Percentiles rank a stretch among this genome's conserved stretches.
Conservation (phyloP, 2,329 filamentous ascomycete species). For the Exophiala sp. region DNA sequence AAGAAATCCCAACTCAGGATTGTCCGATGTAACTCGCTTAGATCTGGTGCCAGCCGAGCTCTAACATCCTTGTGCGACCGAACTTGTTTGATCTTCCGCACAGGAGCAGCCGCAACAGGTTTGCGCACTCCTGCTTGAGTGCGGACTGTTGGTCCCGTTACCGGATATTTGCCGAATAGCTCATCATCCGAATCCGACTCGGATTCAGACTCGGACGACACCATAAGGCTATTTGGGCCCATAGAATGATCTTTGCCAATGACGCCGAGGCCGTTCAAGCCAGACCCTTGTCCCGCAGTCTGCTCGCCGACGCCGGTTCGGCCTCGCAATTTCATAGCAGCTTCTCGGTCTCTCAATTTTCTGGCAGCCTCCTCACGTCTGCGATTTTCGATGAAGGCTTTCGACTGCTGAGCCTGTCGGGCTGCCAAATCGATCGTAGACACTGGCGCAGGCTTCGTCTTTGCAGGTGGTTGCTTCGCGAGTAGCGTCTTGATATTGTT, state of each 20-base stretch:
- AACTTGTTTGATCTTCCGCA: slow-evolving; percentile 74
- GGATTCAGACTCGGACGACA: slow-evolving; percentile 62
- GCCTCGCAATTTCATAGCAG: slow-evolving; percentile 56
- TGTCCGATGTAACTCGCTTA: slow-evolving; percentile 74
- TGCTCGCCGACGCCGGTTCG: slow-evolving; percentile 53
- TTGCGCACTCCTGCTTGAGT: slow-evolving; percentile 42
- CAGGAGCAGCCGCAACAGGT: slow-evolving; percentile 52
- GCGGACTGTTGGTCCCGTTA: slow-evolving; percentile 39
- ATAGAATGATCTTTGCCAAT: slow-evolving; percentile 68
- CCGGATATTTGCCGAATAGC: slow-evolving; percentile 52
- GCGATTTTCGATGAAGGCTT: slow-evolving; percentile 65
- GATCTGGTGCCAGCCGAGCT: slow-evolving; percentile 81
- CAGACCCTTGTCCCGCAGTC: slow-evolving; percentile 72
- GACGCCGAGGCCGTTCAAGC: slow-evolving; percentile 64
- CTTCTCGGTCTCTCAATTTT: slow-evolving; percentile 64
- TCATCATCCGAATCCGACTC: slow-evolving; percentile 71
- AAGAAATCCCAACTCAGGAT: slow-evolving; percentile 96
- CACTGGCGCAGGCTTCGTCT: slow-evolving; percentile 26
- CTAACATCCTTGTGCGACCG: slow-evolving; percentile 90
- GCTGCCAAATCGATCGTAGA: slow-evolving; percentile 23
- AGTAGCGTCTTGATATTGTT: slow-evolving; percentile 21
- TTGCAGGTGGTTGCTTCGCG: slow-evolving; percentile 6
- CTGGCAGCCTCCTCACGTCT: slow-evolving; percentile 69
- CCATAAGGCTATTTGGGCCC: slow-evolving; percentile 78
- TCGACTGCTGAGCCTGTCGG: slow-evolving; percentile 35